phyloP scores from a whole-genome alignment of 208 protist species.

The Entamoeba invadens region DNA sequence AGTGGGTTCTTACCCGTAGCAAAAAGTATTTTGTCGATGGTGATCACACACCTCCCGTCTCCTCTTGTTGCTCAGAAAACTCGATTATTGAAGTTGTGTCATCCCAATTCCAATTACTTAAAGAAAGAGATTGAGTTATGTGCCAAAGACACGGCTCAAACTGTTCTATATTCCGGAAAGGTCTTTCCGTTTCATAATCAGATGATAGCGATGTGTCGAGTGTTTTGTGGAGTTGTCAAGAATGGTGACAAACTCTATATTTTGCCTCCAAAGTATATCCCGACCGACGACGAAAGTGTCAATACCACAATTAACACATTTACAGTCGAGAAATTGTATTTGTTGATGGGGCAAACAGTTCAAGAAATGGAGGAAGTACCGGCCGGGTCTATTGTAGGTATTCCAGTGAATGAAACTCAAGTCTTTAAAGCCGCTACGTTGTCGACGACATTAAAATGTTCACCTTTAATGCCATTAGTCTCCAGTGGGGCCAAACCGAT shows the following conservation, averaged over 20 bases:
- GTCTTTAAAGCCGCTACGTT: not conserved
- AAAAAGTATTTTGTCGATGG: not conserved
- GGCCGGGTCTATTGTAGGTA: not conserved
- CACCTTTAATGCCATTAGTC: constrained; percentile 47
- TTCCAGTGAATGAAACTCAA: not conserved
- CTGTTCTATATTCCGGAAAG: not conserved
- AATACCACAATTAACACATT: not conserved
- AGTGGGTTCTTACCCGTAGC: not conserved
- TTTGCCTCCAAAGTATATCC: not conserved
- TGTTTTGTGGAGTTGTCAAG: not conserved
- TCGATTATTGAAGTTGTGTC: not conserved
- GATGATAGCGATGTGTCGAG: not conserved
- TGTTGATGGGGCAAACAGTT: constrained; percentile 6
- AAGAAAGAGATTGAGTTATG: not conserved
- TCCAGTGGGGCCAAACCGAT: constrained; percentile 60
- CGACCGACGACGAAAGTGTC: not conserved
- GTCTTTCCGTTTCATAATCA: not conserved
- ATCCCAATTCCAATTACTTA: not conserved
- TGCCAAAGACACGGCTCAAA: not conserved
- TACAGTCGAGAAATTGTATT: not conserved
- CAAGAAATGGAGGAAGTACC: not conserved
- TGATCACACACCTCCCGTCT: not conserved
- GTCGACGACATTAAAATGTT: not conserved
- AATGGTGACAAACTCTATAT: not conserved
- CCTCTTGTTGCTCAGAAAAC: not conserved